phyloP scores from a whole-genome alignment of 2,329 filamentous ascomycete species.

The Dryadomyces sulphureus region DNA sequence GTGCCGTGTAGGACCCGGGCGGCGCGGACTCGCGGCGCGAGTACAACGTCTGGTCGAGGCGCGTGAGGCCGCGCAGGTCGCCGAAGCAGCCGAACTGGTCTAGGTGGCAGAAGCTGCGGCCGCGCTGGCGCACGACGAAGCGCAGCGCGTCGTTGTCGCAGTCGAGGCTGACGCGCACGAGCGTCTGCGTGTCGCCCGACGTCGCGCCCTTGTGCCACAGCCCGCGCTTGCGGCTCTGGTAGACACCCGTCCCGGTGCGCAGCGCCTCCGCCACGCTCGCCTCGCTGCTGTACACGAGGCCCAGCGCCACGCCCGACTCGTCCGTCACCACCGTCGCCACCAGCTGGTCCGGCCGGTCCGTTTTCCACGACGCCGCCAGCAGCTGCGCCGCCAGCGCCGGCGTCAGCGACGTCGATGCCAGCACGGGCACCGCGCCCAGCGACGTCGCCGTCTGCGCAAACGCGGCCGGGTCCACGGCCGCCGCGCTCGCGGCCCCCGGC shows the following conservation, averaged over 20 bases:
- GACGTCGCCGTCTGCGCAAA: slow-evolving; percentile 33
- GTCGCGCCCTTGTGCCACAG: slow-evolving; percentile 95
- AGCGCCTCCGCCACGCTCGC: slow-evolving; percentile 82
- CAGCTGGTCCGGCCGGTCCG: slow-evolving; percentile 70
- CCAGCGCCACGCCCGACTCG: slow-evolving; percentile 69
- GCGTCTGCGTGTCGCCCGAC: slow-evolving; percentile 84
- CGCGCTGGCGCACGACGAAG: slow-evolving; percentile 81
- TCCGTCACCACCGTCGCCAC: slow-evolving; percentile 86
- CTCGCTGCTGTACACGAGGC: slow-evolving; percentile 85
- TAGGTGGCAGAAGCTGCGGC: slow-evolving; percentile 81
- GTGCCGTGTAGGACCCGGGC: slow-evolving; percentile 80
- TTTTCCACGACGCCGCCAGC: slow-evolving; percentile 60
- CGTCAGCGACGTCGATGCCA: slow-evolving; percentile 58
- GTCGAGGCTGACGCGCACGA: slow-evolving; percentile 72
- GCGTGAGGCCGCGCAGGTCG: slow-evolving; percentile 63
- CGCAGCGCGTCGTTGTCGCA: slow-evolving; percentile 88
- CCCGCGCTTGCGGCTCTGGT: slow-evolving; percentile 89
- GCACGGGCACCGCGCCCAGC: slow-evolving; percentile 51
- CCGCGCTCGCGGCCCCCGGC: slow-evolving; percentile 15
- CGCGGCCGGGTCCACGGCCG: slow-evolving; percentile 26
- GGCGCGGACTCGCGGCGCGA: slow-evolving; percentile 73
- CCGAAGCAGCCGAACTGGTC: slow-evolving; percentile 90
- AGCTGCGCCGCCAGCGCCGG: slow-evolving; percentile 61
- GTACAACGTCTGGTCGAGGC: slow-evolving; percentile 73
- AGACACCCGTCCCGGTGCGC: slow-evolving; percentile 65